These are phyloP conservation scores for Acanthamoeba healyi DNA, from an alignment of 208 protist genomes.

Conservation along the genomic window DNA sequence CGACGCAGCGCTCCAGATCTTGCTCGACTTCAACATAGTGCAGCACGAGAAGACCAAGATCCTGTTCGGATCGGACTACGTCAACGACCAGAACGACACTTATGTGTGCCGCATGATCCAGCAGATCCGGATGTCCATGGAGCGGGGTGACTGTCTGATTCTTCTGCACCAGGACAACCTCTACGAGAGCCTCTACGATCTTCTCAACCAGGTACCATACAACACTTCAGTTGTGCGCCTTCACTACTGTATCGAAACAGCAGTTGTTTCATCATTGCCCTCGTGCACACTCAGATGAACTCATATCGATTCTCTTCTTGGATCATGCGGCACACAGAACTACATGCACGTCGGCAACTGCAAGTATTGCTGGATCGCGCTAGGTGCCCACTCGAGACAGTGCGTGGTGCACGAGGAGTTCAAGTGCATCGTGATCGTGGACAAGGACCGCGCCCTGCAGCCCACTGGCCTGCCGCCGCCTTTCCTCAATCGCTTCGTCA, in stretches of 20 bases:
- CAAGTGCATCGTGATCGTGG: conserved; percentile 80
- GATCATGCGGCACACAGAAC: conserved; percentile 76
- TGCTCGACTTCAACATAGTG: conserved; percentile 69
- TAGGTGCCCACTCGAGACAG: conserved; percentile 79
- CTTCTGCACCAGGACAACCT: conserved; percentile 84
- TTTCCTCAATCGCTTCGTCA: conserved; percentile 88
- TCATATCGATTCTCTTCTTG: background rate
- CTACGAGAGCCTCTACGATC: conserved; percentile 90
- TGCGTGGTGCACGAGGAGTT: conserved; percentile 83
- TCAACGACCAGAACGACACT: conserved; percentile 64
- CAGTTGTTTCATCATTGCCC: too few species aligned
- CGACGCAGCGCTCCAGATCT: conserved; percentile 50
- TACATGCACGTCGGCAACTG: conserved; percentile 81
- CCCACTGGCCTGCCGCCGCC: conserved; percentile 68
- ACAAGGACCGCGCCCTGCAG: conserved; percentile 59
- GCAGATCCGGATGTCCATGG: conserved; percentile 86
- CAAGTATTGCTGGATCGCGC: conserved; percentile 78
- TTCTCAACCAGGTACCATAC: conserved; percentile 86
- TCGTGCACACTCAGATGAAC: too few species aligned
- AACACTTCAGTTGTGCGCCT: too few species aligned
- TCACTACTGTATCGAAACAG: too few species aligned
- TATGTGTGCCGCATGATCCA: conserved; percentile 79
- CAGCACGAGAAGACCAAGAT: conserved; percentile 11
- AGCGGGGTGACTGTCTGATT: conserved; percentile 76
- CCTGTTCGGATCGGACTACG: conserved; percentile 66